A percentile compares a stretch with the other conserved stretches of the same genome.
These are phyloP conservation scores for Fusarium mexicanum DNA, from an alignment of 2,329 filamentous ascomycete species.

Conservation along the genomic window DNA sequence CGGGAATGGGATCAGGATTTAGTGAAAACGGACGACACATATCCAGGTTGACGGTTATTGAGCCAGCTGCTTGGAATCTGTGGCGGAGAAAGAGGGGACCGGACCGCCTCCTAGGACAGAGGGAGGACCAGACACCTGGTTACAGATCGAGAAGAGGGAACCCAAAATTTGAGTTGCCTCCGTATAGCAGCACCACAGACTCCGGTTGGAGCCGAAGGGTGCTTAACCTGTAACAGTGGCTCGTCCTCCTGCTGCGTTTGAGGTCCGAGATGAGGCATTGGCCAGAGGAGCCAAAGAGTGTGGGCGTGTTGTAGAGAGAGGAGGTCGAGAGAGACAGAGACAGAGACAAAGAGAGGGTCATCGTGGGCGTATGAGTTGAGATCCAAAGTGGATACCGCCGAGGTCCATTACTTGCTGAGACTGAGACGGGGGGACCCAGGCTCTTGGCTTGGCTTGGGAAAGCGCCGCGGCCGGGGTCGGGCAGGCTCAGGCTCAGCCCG, in stretches of 20 bases:
- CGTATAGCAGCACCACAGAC: not conserved
- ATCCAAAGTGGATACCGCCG: constrained; percentile 17
- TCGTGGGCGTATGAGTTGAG: constrained; percentile 26
- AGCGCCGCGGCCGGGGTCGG: constrained; percentile 26
- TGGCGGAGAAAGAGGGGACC: constrained; percentile 12
- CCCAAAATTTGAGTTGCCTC: not conserved
- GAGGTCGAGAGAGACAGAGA: not conserved
- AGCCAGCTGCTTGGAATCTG: constrained; percentile 16
- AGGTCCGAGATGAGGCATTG: constrained; percentile 27
- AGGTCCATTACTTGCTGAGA: constrained; percentile 2
- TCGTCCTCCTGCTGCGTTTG: constrained; percentile 8
- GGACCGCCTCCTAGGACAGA: not conserved
- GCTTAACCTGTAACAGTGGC: constrained; percentile 13
- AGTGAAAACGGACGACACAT: constrained; percentile 10
- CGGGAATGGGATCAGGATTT: constrained; percentile 20
- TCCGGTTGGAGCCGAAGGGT: constrained; percentile 6
- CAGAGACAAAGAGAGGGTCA: not conserved
- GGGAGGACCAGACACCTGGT: not conserved
- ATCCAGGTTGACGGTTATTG: constrained; percentile 2
- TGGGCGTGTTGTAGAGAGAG: constrained; percentile 3
- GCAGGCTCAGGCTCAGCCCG: constrained; percentile 28
- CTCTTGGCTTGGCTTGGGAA: constrained; percentile 29
- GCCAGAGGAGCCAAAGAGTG: not conserved
- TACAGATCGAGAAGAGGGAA: constrained; percentile 3
- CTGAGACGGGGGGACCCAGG: constrained; percentile 2